Evolutionary conservation across 176 grass and related monocot genomes (phyloP).

Genomic region (Oryza glumipatula): DNA sequence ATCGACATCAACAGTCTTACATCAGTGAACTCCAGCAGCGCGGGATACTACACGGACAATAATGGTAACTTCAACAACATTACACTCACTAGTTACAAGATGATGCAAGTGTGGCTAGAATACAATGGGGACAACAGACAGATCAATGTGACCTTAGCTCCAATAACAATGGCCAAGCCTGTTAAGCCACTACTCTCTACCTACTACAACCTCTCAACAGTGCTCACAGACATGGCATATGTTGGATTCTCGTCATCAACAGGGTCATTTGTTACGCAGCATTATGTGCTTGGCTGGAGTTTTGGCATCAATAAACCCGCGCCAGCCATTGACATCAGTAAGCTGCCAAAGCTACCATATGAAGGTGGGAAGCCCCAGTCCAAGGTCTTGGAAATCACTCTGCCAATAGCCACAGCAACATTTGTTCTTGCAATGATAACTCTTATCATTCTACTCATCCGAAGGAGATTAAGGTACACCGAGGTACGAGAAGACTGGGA

Average conservation of each 20-base stretch:
- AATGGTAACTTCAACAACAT: background rate
- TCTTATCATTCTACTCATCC: background rate
- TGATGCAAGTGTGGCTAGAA: constrained; percentile 37
- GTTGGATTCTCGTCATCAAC: constrained; percentile 33
- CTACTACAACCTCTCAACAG: background rate
- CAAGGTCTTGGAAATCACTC: background rate
- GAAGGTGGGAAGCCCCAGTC: background rate
- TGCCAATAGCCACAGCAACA: background rate
- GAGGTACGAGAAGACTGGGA: constrained; percentile 38
- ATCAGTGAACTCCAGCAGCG: background rate
- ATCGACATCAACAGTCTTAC: constrained; percentile 25
- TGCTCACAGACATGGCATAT: background rate
- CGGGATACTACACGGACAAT: constrained; percentile 6
- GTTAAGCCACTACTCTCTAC: constrained; percentile 10
- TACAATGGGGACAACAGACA: background rate
- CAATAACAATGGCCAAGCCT: background rate
- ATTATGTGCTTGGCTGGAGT: constrained; percentile 38
- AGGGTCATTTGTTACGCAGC: background rate
- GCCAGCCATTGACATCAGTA: background rate
- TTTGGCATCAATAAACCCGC: constrained; percentile 4
- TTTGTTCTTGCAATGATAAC: background rate
- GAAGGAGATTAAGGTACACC: background rate
- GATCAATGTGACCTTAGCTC: constrained; percentile 39
- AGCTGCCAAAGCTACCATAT: background rate
- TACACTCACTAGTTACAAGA: background rate